Percentiles rank a stretch among this genome's conserved stretches.
Conservation (phyloP, 2,329 filamentous ascomycete genomes). For the Trichothecium roseum region DNA sequence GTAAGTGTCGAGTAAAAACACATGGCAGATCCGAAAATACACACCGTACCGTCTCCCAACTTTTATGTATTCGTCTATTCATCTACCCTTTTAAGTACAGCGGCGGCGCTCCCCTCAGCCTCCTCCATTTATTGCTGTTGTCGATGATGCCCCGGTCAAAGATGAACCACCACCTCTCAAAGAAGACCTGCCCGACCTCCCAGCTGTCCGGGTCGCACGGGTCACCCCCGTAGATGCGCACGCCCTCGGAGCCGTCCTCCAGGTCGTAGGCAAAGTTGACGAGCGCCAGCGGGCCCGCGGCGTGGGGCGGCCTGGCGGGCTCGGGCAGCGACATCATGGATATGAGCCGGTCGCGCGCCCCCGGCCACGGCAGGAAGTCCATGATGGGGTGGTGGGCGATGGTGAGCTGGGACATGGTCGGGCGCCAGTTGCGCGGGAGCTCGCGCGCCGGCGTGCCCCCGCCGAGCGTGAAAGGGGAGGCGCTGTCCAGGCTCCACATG, state of each 20-base stretch:
- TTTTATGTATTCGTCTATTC: no score
- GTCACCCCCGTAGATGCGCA: constrained; percentile 37
- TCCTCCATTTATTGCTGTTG: constrained; percentile 40
- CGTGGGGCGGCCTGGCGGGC: constrained; percentile 33
- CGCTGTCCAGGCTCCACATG: constrained; percentile 34
- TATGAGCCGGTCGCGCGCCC: constrained; percentile 41
- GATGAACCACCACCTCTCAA: constrained; percentile 51
- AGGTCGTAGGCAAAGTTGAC: constrained; percentile 45
- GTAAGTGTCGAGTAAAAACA: no score
- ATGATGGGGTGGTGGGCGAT: constrained; percentile 47
- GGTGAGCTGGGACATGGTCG: constrained; percentile 35
- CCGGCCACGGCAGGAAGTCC: constrained; percentile 48
- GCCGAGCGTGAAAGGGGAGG: constrained; percentile 33
- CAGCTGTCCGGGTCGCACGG: constrained; percentile 37
- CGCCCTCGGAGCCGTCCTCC: constrained; percentile 42
- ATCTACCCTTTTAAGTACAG: no score
- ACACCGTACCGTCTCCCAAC: no score
- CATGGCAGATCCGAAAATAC: no score
- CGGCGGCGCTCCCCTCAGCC: constrained; percentile 30
- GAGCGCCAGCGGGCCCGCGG: constrained; percentile 34
- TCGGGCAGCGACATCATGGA: constrained; percentile 38
- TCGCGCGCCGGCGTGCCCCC: constrained; percentile 19
- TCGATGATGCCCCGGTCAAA: constrained; percentile 44
- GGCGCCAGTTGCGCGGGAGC: constrained; percentile 36
- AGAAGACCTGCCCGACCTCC: constrained; percentile 49